These are phyloP conservation scores for Aspergillus japonicus DNA, from an alignment of 2,329 filamentous ascomycete species.

Conservation along the genomic window DNA sequence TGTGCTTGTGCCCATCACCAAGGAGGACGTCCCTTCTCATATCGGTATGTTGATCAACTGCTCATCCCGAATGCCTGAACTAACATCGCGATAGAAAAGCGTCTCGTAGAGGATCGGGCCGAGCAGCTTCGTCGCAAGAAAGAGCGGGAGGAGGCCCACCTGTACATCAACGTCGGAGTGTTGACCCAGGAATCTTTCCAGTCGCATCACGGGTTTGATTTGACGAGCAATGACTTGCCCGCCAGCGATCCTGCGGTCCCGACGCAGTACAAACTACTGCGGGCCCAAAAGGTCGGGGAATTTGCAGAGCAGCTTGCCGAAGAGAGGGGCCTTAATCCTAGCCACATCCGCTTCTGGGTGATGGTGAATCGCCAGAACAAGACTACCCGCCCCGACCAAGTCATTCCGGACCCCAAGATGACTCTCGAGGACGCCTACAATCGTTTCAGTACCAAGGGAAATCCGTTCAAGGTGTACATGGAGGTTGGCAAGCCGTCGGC, in stretches of 20 bases:
- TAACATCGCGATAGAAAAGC: conserved; percentile 53
- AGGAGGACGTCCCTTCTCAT: conserved; percentile 77
- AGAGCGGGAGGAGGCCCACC: conserved; percentile 89
- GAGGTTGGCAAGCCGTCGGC: conserved; percentile 70
- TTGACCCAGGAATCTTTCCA: conserved; percentile 80
- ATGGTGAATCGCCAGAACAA: conserved; percentile 99
- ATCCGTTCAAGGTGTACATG: conserved; percentile 77
- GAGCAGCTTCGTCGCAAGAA: conserved; percentile 73
- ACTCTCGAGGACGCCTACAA: conserved; percentile 72
- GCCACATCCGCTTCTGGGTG: conserved; percentile 79
- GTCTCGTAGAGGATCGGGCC: conserved; percentile 78
- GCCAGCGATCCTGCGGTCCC: conserved; percentile 68
- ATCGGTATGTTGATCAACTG: conserved; percentile 58
- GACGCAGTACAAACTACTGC: conserved; percentile 69
- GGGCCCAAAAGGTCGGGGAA: conserved; percentile 72
- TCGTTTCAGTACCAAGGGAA: conserved; percentile 67
- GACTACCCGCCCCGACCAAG: conserved; percentile 85
- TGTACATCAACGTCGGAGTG: conserved; percentile 83
- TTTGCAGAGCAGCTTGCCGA: conserved; percentile 69
- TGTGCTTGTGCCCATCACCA: conserved; percentile 72
- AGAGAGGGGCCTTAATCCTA: conserved; percentile 66
- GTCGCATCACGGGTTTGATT: conserved; percentile 78
- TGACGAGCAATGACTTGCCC: conserved; percentile 66
- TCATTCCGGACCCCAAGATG: conserved; percentile 73
- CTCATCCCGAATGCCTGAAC: neutral